These are phyloP conservation scores for Decorospora gaudefroyi DNA, from an alignment of 2,329 filamentous ascomycete genomes.

Conservation along the genomic window DNA sequence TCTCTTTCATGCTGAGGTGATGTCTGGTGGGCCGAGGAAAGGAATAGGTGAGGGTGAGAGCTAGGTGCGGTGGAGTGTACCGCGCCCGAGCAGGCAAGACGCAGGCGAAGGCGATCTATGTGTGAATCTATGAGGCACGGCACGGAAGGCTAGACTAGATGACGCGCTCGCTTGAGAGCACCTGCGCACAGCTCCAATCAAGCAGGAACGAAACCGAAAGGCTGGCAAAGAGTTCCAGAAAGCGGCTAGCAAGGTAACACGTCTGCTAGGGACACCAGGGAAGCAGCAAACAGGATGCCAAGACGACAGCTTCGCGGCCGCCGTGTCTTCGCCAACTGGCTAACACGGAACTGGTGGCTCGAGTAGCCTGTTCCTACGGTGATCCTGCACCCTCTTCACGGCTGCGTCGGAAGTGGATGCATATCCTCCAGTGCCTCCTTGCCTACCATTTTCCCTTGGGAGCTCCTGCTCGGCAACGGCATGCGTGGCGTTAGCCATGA, in stretches of 20 bases:
- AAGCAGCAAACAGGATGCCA: neutral
- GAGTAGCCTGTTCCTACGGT: neutral
- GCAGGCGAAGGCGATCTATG: conserved; percentile 6
- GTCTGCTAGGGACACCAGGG: too few relatives aligned
- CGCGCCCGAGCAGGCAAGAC: neutral
- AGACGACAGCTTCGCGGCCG: conserved; percentile 3
- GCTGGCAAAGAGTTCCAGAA: conserved; percentile 4
- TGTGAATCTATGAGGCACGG: neutral
- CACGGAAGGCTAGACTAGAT: conserved; percentile 10
- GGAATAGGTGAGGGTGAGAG: neutral
- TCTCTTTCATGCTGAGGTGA: conserved; percentile 19
- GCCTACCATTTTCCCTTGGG: too few relatives aligned
- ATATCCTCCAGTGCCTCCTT: too few relatives aligned
- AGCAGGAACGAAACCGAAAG: conserved; percentile 1
- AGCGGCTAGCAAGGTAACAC: conserved; percentile 1
- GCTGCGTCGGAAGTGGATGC: neutral
- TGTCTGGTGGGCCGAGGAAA: neutral
- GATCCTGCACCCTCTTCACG: neutral
- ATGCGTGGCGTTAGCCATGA: conserved; percentile 23
- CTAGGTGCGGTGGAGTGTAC: conserved; percentile 1
- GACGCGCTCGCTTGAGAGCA: conserved; percentile 13
- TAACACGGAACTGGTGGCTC: conserved; percentile 5
- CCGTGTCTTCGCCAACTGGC: conserved; percentile 2
- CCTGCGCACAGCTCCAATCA: conserved; percentile 1
- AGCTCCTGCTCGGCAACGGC: neutral